Conservation (phyloP, 768 basidiomycete species). For the Leucocoprinus leucothites region DNA sequence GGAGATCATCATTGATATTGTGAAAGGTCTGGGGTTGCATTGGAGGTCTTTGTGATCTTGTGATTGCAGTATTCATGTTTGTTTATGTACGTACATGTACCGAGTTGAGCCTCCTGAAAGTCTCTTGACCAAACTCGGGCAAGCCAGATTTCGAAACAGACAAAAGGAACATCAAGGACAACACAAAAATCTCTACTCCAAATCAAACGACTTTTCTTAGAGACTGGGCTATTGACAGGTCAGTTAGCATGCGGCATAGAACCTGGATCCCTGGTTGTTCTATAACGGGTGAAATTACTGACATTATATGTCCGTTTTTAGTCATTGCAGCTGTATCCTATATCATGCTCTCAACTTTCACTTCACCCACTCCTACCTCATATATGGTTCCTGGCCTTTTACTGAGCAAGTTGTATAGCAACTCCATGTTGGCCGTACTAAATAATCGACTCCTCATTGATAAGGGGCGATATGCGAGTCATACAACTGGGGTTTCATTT, state of each 20-base stretch:
- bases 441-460: not conserved
- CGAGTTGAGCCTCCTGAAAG: not conserved
- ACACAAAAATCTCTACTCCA: not conserved
- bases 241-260: too few species aligned
- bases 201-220: conserved; percentile 4
- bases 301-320: too few species aligned
- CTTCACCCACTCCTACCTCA: too few species aligned
- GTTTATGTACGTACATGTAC: not conserved
- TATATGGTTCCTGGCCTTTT: not conserved
- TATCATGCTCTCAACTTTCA: too few species aligned
- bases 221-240: conserved; percentile 6
- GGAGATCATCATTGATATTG: not conserved
- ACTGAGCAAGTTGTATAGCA: not conserved
- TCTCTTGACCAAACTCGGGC: not conserved
- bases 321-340: too few species aligned
- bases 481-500: too few species aligned
- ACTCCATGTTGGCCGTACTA: not conserved
- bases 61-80: conserved; percentile 8
- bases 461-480: too few species aligned
- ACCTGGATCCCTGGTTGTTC: too few species aligned
- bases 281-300: too few species aligned
- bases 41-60: not conserved
- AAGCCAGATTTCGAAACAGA: not conserved
- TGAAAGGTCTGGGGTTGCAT: not conserved
- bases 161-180: not conserved